Evolutionary conservation across 1,284 basidiomycete genomes (phyloP), one percentile per base, ranked within the genome.

Genomic region (Phenoliferia sp.): DNA sequence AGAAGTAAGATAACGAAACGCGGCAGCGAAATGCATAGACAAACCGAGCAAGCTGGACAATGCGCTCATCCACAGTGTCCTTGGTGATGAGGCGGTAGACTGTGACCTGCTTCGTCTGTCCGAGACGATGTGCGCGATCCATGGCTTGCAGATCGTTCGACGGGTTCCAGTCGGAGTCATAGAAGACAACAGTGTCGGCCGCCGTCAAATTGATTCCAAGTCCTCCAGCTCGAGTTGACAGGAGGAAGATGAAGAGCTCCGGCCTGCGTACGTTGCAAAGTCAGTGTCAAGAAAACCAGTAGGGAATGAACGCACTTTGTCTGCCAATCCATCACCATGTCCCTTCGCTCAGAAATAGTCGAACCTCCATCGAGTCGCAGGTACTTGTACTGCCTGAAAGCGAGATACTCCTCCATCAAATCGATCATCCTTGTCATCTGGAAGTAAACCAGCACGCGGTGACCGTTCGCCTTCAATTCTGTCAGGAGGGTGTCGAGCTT

Each of bases 381-480:
- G 78, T 99, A 99, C 81, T 97, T 97, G 85, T 96, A 95, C 80
- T 98, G 95, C 9, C 95, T 87, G 81, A 92, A 97, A 74, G 97
- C 94, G 65, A 99, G 84, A 79, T 98, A 99, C 79, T 99, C 96
- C 79, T 99, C 96, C 87, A 99, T 95, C 68, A 99, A 83, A 78
- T 99, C 95, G 87, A 99, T 98, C 96, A 99, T 99, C 72, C 89
- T 87, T 31, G 96, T 99, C 96, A 99, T 99, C 81, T 99, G 96
- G 88, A 98, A 99, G 82, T 99, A 99, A 62, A 99, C 85, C 73
- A 99, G 82, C 29, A 97, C 94, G 59, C 94, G 88, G 80, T 99
- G 96, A 65, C 94, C 94, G 15, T 88, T 90, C 36, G 87, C 85
- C 81, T 98, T 99, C 70, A 99, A 86, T 77, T 97, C 91, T 70